Conservation (phyloP, 2,329 filamentous ascomycete species). For the Beauveria caledonica region DNA sequence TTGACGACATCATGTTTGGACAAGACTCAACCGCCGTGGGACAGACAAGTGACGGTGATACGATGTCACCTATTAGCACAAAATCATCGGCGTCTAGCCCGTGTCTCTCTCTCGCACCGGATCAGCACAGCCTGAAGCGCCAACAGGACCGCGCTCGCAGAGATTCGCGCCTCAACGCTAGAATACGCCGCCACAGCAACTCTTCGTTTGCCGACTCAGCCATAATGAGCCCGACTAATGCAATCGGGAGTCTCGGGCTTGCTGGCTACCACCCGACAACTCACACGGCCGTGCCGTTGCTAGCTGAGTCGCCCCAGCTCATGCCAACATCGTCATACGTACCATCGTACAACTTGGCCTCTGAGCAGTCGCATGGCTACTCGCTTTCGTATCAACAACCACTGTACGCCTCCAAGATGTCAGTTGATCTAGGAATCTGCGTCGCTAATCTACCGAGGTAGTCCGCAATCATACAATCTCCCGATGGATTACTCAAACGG, state of each 20-base stretch:
- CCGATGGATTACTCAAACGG: slow-evolving; percentile 34
- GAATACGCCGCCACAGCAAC: slow-evolving; percentile 44
- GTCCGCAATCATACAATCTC: slow-evolving; percentile 30
- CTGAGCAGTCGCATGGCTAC: slow-evolving; percentile 33
- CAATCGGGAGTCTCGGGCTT: slow-evolving; percentile 34
- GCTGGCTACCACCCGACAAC: slow-evolving; percentile 42
- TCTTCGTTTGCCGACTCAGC: slow-evolving; percentile 32
- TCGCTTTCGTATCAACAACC: slow-evolving; percentile 26
- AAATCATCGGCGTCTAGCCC: slow-evolving; percentile 52
- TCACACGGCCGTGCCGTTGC: slow-evolving; percentile 40
- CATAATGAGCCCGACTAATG: slow-evolving; percentile 27
- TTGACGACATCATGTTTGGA: slow-evolving; percentile 5
- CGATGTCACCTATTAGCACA: slow-evolving; percentile 4
- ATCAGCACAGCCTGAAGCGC: slow-evolving; percentile 54
- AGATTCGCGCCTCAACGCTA: slow-evolving; percentile 45
- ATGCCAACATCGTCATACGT: slow-evolving; percentile 37
- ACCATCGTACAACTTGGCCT: slow-evolving; percentile 40
- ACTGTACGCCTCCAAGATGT: slow-evolving; percentile 23
- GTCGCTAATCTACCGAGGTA: background rate
- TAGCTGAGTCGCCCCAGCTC: slow-evolving; percentile 40
- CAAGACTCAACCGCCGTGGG: background rate
- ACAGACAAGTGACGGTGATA: background rate
- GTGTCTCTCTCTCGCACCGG: slow-evolving; percentile 43
- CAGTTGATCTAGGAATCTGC: too few relatives aligned
- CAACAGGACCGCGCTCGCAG: slow-evolving; percentile 52